Base-by-base conservation (phyloP, 78 protist species). In the Chrysochromulina parva region DNA sequence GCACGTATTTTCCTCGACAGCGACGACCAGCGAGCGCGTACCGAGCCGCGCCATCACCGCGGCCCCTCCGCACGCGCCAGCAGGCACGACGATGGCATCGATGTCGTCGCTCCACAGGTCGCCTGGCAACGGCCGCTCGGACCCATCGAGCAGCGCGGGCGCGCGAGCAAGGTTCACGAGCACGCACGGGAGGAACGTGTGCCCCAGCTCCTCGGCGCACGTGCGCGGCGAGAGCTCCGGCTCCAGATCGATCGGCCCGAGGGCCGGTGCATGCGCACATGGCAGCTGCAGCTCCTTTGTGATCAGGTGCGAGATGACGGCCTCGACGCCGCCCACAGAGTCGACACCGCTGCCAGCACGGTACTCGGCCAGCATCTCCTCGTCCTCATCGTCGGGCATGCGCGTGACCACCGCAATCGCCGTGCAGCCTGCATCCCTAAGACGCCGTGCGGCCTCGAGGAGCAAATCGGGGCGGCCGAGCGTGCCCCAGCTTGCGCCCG, bases 181-280 rank as follows among this genome's bases (percentile, higher is more conserved):
- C 38, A 89, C 86, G 59, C 91, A 89, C 24, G 91, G 91, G 9
- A 89, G 87, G 60, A 74, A 89, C 9, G 91, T 89, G 73, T 53
- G 52, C 10, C 91, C 91, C 48, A 86, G 60, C 58, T 86, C 90
- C 50, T 65, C 90, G 14, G 71, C 90, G 11, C 48, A 26, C 47
- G 74, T 54, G 38, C 78, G 76, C 1, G 67, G 69, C 24, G 65
- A 7, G 19, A 74, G 52, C 11, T 7, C 57, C 9, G 67, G 65
- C 54, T 82, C 88, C 20, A 28, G 22, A 4, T 3, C 69, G 54
- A 82, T 20, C 22, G 67, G 53, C 38, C 38, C 58, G 28, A 57
- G 48, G 24, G 91, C 91, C 4, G 91, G 91, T 22, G 91, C 91
- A 54, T 88, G 91, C 26, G 91, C 91, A 57, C 91, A 88, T n/a